Evolutionary conservation across 768 basidiomycete genomes (phyloP).

Genomic region (Tephrocybe sp.): DNA sequence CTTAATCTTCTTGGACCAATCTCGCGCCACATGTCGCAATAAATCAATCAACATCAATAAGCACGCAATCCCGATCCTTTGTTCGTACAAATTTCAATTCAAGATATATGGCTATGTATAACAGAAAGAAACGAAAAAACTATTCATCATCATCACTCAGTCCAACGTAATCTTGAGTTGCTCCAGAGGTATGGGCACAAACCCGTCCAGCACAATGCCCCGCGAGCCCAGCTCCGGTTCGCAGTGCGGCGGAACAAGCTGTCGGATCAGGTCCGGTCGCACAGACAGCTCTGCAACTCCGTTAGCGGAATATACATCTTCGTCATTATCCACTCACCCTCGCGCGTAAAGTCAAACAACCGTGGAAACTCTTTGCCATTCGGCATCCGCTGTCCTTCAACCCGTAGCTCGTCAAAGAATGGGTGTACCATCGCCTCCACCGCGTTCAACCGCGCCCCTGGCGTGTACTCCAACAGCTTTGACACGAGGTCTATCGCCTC

Average conservation of each 20-base stretch:
- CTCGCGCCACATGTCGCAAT: constrained; percentile 49
- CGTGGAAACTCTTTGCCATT: constrained; percentile 95
- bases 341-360: constrained; percentile 94
- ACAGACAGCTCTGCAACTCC: constrained; percentile 93
- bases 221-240: constrained; percentile 87
- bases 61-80: constrained; percentile 14
- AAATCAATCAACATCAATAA: constrained; percentile 16
- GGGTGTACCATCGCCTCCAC: constrained; percentile 91
- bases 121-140: too few species aligned
- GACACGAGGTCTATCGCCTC: constrained; percentile 97
- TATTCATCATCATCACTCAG: constrained; percentile 37
- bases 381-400: constrained; percentile 91
- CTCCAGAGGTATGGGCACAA: constrained; percentile 97
- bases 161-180: constrained; percentile 93
- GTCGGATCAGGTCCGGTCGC: constrained; percentile 89
- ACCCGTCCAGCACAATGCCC: constrained; percentile 84
- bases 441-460: constrained; percentile 85
- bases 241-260: constrained; percentile 87
- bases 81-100: constrained; percentile 35
- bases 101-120: constrained; percentile 44
- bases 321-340: constrained; percentile 55
- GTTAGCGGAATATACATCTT: background rate
- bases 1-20: constrained; percentile 24
- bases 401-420: constrained; percentile 96
- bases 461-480: constrained; percentile 97